phyloP scores from a whole-genome alignment of 257 asterid genomes.

The Solanum paucissectum region DNA sequence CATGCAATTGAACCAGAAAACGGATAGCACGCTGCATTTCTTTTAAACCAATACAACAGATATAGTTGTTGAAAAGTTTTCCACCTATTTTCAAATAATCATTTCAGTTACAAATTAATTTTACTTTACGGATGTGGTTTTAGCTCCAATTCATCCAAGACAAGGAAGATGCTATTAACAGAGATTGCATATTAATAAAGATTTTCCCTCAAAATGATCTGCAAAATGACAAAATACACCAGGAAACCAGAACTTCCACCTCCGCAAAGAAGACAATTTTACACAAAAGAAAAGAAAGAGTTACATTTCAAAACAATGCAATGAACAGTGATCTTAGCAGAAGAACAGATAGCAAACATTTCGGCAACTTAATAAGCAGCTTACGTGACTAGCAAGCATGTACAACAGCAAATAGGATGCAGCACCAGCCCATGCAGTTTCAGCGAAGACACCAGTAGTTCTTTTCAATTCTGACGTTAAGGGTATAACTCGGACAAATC shows the following conservation, averaged over 20 bases:
- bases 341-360: not conserved
- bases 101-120: not conserved
- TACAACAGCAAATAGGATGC: slow-evolving; percentile 86
- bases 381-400: slow-evolving; percentile 90
- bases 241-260: not conserved
- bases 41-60: not conserved
- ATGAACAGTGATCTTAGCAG: not conserved
- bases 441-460: slow-evolving; percentile 93
- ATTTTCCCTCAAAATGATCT: not conserved
- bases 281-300: not conserved
- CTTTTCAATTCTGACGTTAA: slow-evolving; percentile 81
- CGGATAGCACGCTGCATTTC: not conserved
- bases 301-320: not conserved
- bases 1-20: not conserved
- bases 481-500: slow-evolving; percentile 71
- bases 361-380: slow-evolving; percentile 6
- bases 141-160: not conserved
- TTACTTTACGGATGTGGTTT: not conserved
- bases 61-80: not conserved
- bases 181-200: not conserved
- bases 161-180: not conserved
- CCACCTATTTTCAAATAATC: not conserved
- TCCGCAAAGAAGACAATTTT: not conserved
- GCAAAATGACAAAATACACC: not conserved
- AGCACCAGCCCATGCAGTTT: slow-evolving; percentile 99